A percentile compares a stretch with the other conserved stretches of the same genome.
Evolutionary conservation across 2,329 filamentous ascomycete genomes (phyloP).

Genomic region (Exophiala dermatitidis): DNA sequence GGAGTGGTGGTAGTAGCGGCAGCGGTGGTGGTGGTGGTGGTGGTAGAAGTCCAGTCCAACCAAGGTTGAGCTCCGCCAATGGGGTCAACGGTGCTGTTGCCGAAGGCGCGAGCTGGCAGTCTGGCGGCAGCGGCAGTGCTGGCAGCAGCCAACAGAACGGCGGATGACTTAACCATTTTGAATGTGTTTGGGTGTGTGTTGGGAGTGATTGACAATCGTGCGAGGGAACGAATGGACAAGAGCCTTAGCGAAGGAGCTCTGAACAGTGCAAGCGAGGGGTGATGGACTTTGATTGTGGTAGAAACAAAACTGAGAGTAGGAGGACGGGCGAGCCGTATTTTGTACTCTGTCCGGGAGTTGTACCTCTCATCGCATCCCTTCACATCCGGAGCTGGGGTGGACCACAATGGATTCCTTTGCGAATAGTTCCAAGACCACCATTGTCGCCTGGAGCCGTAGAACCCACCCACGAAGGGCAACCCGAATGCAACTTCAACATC

Average conservation of each 20-base stretch:
- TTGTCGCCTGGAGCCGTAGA: background rate
- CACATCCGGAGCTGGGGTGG: background rate
- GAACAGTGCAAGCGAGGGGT: conserved; percentile 22
- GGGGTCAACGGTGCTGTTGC: background rate
- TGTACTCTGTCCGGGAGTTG: conserved; percentile 6
- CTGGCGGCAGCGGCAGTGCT: conserved; percentile 22
- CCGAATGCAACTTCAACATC: conserved; percentile 5
- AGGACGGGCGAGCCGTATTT: conserved; percentile 8
- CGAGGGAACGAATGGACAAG: conserved; percentile 30
- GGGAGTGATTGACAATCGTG: background rate
- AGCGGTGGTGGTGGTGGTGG: conserved; percentile 26
- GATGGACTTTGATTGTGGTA: conserved; percentile 7
- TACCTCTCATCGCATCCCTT: background rate
- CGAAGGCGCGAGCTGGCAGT: conserved; percentile 15
- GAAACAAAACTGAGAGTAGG: conserved; percentile 5
- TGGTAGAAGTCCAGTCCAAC: conserved; percentile 16
- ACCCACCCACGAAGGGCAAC: background rate
- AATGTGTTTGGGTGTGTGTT: background rate
- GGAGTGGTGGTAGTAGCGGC: conserved; percentile 15
- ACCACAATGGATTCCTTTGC: background rate
- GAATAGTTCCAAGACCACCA: background rate
- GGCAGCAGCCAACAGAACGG: conserved; percentile 27
- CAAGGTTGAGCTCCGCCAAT: conserved; percentile 5
- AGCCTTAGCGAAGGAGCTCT: conserved; percentile 46
- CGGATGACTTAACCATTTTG: conserved; percentile 25